These are phyloP conservation scores for Dendrocalamus sinicus DNA, from an alignment of 176 grass and related monocot species.

Conservation along the genomic window DNA sequence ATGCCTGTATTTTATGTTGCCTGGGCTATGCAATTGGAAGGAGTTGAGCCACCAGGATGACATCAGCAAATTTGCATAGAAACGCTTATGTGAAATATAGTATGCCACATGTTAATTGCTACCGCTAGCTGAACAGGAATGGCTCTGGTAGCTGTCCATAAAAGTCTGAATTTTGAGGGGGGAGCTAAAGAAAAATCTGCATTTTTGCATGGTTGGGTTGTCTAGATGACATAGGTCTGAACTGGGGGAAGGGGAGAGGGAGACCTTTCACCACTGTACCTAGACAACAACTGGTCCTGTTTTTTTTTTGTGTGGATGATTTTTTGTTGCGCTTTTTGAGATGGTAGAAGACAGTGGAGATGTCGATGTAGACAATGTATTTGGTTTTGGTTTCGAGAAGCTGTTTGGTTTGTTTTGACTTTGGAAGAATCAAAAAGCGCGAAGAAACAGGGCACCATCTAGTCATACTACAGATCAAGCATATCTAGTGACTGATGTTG, in stretches of 20 bases:
- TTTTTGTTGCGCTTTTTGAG: neutral
- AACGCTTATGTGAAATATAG: neutral
- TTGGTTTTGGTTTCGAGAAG: no score
- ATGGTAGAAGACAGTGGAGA: no score
- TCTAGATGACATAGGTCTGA: neutral
- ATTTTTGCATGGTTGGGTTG: neutral
- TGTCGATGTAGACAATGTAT: no score
- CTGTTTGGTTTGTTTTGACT: no score
- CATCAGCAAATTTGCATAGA: neutral
- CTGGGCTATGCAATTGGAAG: neutral
- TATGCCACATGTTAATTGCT: neutral
- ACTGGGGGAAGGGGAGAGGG: neutral
- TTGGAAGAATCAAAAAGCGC: no score
- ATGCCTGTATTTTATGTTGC: neutral
- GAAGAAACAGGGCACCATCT: no score
- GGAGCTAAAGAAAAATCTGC: neutral
- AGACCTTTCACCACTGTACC: neutral
- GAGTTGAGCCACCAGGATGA: neutral
- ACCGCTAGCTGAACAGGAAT: neutral
- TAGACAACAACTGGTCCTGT: neutral
- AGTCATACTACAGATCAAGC: no score
- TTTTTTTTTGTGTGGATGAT: no score
- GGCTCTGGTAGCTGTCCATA: neutral
- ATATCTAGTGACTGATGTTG: no score
- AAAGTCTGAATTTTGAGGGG: no score